Conservation (phyloP, 345 rosid species). For the Carallia brachiata region DNA sequence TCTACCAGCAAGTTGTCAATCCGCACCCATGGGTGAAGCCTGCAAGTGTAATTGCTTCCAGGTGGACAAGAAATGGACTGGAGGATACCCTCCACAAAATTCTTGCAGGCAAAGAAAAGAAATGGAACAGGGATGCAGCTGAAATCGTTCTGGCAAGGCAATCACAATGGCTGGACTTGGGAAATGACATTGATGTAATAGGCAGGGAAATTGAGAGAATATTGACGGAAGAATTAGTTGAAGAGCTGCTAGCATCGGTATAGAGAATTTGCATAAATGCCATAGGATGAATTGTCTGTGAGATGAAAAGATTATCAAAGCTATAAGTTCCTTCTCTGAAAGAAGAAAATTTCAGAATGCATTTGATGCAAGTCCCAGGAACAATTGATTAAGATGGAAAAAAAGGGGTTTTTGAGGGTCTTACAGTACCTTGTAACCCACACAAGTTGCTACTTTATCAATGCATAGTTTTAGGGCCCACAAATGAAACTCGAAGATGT, state of each 20-base stretch:
- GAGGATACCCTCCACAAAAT: slow-evolving; percentile 42
- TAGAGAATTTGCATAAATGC: slow-evolving; percentile 12
- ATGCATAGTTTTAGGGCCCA: too few relatives aligned
- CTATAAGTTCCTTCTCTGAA: too few relatives aligned
- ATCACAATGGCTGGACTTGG: slow-evolving; percentile 53
- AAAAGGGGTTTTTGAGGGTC: too few relatives aligned
- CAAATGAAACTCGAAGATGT: too few relatives aligned
- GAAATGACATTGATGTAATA: slow-evolving; percentile 50
- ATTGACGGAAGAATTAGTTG: slow-evolving; percentile 61
- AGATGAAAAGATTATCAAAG: too few relatives aligned
- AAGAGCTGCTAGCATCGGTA: slow-evolving; percentile 49
- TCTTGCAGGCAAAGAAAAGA: slow-evolving; percentile 38
- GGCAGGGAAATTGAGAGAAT: slow-evolving; percentile 71
- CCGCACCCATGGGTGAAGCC: slow-evolving; percentile 63
- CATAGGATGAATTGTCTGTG: too few relatives aligned
- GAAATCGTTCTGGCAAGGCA: slow-evolving; percentile 41
- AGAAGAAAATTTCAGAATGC: too few relatives aligned
- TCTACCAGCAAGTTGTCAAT: slow-evolving; percentile 41
- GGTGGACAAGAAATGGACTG: slow-evolving; percentile 45
- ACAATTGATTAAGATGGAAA: too few relatives aligned
- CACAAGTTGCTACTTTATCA: too few relatives aligned
- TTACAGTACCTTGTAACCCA: too few relatives aligned
- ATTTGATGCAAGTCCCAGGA: too few relatives aligned
- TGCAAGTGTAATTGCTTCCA: slow-evolving; percentile 14
- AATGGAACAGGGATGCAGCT: slow-evolving; percentile 33